Base-by-base conservation (phyloP, 176 grass and related monocot genomes). In the Tillandsia leiboldiana region DNA sequence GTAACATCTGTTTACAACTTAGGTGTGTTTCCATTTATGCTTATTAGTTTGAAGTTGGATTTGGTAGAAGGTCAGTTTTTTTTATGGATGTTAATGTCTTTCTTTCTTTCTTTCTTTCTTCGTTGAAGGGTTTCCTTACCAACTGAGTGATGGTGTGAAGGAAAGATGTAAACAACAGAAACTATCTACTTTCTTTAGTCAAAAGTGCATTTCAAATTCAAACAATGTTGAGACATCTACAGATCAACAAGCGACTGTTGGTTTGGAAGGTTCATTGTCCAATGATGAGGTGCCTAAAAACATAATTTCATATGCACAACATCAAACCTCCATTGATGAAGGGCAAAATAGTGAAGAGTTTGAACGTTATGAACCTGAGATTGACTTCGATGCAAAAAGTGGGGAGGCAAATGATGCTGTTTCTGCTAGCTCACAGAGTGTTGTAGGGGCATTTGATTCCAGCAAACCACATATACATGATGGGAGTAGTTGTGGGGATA, bases 171-270 rank as follows among this genome's bases (percentile, higher is more conserved):
- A 96, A 79, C 93, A 96, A 67, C 83, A 79, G 28, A 96, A 96
- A 64, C 83, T 96, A 78, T 92, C 81, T 78, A 20, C 88, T 79
- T 96, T 92, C 86, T 96, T 96, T 91, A 77, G 69, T 63, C 83
- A 50, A 77, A 89, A 84, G 73, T 72, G 79, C 51, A 66, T 48
- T 79, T 73, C 48, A 76, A 83, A n/a, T 26, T 18, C 11, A 12
- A 20, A 70, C 54, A 68, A 73, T 64, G 72, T 52, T 50, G 71
- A 81, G 50, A 81, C 23, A 56, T 70, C 72, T 52, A 68, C 56
- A 53, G 64, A 71, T 14, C 67, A 73, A 73, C 74, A 51, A 64
- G 73, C 2, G 53, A 64, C 22, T 53, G 14, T 13, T 63, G 59
- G 76, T 70, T 50, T 49, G 50, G 77, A 84, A 71, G 13, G n/a